Evolutionary conservation across 1,284 basidiomycete species (phyloP), one percentile per base, ranked within the genome.

Genomic region (Bjerkandera adusta): DNA sequence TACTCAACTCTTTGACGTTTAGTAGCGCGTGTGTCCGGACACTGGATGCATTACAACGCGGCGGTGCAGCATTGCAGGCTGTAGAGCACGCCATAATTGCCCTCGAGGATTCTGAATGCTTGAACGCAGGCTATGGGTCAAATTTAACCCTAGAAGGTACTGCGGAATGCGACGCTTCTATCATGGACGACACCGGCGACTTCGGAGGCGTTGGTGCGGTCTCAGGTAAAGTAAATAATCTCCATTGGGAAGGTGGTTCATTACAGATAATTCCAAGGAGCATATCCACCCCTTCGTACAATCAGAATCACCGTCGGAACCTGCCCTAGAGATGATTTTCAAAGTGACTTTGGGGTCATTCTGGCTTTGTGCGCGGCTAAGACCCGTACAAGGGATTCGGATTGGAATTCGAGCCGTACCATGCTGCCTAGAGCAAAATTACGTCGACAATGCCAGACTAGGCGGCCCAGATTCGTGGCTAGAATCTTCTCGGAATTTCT

Each of bases 61-160:
- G 46, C 5, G 35, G 47, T 13, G 57, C 58, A 12, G 64, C 72
- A 16, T 56, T 80, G 10, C 62, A 70, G 16, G 66, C 75, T 30
- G 76, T 81, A 1, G 73, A 76, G 57, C 57, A 60, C 22, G 76
- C 81, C 2, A 80, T 89, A 45, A 50, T 61, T 3, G 58, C 68
- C 18, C 68, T 89, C 25, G 85, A 89, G 59, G 73, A 88, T 52
- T 74, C 81, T 20, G 69, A 69, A 16, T 65, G 64, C 49, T 67
- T 89, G 36, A 89, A 89, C 55, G 85, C 86, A 84, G 86, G 86
- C 0, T 79, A 75, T 50, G 87, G 88, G 4, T 85, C 88, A 1
- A 90, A 90, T 61, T 66, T 90, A 33, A 89, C 85, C 0, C 52
- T 81, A 5, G 68, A 75, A 16, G 86, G 87, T 7, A 68, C 65